phyloP scores from a whole-genome alignment of 345 rosid genomes.

The Viola odorata region DNA sequence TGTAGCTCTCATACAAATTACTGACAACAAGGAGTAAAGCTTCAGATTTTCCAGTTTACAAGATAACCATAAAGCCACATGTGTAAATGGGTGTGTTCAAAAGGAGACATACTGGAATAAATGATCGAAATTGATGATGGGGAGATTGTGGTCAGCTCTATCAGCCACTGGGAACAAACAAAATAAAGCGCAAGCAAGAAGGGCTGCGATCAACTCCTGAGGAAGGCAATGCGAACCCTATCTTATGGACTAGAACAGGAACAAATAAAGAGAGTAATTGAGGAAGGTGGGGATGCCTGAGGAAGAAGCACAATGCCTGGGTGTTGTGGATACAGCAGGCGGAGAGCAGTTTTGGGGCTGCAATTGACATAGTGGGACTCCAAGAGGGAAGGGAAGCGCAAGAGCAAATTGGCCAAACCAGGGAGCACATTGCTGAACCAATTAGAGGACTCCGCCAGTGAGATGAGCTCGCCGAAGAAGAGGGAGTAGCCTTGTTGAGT shows the following conservation, averaged over 20 bases:
- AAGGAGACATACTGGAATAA: slow-evolving; percentile 71
- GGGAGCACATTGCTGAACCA: slow-evolving; percentile 75
- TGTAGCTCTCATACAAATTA: slow-evolving; percentile 54
- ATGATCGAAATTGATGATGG: slow-evolving; percentile 70
- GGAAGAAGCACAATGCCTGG: slow-evolving; percentile 69
- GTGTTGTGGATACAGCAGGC: slow-evolving; percentile 54
- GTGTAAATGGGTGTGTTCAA: too few relatives aligned
- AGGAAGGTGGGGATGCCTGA: slow-evolving; percentile 42
- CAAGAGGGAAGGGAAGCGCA: slow-evolving; percentile 54
- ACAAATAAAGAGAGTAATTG: neutral
- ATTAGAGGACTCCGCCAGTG: slow-evolving; percentile 40
- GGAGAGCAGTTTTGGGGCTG: slow-evolving; percentile 43
- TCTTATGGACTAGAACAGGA: neutral
- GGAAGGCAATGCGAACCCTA: neutral
- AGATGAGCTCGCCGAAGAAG: slow-evolving; percentile 64
- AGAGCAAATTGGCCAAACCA: slow-evolving; percentile 50
- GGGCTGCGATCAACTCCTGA: slow-evolving; percentile 83
- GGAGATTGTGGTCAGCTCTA: slow-evolving; percentile 61
- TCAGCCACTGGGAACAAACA: slow-evolving; percentile 65
- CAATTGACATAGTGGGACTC: slow-evolving; percentile 52
- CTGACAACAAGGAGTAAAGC: slow-evolving; percentile 40
- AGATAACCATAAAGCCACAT: too few relatives aligned
- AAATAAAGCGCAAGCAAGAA: slow-evolving; percentile 80
- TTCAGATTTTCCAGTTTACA: too few relatives aligned
- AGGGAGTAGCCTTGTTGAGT: slow-evolving; percentile 52